Base-by-base conservation (phyloP, 2,329 filamentous ascomycete genomes). In the Paracoccidioides brasiliensis region DNA sequence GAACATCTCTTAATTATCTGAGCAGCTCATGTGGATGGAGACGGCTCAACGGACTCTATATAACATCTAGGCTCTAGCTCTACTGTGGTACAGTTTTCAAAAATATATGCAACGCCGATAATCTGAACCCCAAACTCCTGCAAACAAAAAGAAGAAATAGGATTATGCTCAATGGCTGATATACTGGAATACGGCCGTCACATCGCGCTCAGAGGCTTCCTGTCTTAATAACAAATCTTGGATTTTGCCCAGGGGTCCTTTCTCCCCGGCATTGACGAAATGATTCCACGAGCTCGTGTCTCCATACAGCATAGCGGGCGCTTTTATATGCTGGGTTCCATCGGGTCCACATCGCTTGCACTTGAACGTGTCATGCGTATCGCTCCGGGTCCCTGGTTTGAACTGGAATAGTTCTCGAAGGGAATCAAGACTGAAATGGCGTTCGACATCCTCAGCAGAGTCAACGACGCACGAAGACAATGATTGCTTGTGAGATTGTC, bases 271-370 rank as follows among this genome's bases (percentile, higher is more conserved):
- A 64, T 95, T 96, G 45, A 86, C 81, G 72, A 96, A 95, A 70
- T 98, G 93, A 66, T 98, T 98, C 93, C 93, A 98, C n/a, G 89
- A 91, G 72, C 90, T 97, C 28, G 93, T 97, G 66, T 98, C 93
- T 53, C 93, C 93, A 66, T 98, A 98, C 58, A 98, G 74, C 85
- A 97, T 91, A 1, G 93, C 93, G 3, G 87, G 87, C 1, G 91
- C 89, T 70, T 96, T 97, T 66, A 96, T 81, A 60, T 80, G 81
- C 71, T 98, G 93, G 58, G 80, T 85, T 0, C 91, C 91, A 64
- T 95, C 88, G 0, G 88, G 84, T 65, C 86, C 87, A 70, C 93
- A 98, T 43, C 93, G 79, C 75, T 95, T 96, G 71, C 93, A 98
- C 74, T 95, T 97, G 79, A 98, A 97, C 0, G 91, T 97, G 66